Conservation (phyloP, 805 yeast species). For the Torulaspora gathmanii region DNA sequence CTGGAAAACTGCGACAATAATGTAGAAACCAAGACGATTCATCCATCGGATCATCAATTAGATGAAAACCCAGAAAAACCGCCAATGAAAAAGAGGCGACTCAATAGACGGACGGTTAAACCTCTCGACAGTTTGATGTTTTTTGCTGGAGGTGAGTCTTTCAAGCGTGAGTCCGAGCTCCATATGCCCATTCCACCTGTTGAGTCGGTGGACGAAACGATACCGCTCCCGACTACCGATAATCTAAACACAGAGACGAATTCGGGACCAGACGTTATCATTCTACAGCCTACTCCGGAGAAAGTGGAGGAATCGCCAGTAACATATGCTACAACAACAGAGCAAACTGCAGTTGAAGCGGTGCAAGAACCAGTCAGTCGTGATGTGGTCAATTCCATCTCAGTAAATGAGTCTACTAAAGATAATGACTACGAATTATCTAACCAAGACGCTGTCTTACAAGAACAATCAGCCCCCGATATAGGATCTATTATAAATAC, state of each 20-base stretch:
- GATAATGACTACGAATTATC: background rate
- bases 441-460: too few relatives aligned
- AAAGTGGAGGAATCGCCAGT: background rate
- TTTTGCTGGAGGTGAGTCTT: conserved; percentile 38
- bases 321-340: background rate
- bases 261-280: background rate
- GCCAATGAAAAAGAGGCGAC: conserved; percentile 19
- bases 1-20: background rate
- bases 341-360: too few relatives aligned
- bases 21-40: background rate
- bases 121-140: conserved; percentile 37
- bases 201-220: background rate
- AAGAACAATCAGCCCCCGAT: background rate
- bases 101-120: conserved; percentile 28
- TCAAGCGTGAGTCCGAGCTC: background rate
- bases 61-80: background rate
- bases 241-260: background rate
- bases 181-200: background rate
- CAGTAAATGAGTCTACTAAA: background rate
- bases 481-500: background rate
- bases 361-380: too few relatives aligned
- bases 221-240: background rate
- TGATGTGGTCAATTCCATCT: background rate
- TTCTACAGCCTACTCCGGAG: background rate
- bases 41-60: background rate